phyloP scores from a whole-genome alignment of 768 basidiomycete genomes.

The Tylopilus cervinicoccineus region DNA sequence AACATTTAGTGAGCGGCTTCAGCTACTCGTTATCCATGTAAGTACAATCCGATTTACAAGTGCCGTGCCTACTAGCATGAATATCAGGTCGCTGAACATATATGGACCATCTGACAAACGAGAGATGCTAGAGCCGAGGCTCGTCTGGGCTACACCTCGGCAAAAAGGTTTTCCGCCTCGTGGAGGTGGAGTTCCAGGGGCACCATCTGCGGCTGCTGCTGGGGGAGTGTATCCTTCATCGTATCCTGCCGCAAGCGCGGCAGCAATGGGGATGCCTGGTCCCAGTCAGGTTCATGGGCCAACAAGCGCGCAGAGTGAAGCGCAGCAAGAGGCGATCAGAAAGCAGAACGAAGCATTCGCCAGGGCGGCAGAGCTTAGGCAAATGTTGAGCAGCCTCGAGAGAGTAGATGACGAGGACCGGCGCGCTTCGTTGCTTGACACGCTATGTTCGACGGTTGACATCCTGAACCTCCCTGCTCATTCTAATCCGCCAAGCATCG shows the following conservation, averaged over 20 bases:
- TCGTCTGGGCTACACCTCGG: constrained; percentile 73
- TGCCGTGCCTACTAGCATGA: not conserved
- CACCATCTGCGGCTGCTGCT: constrained; percentile 17
- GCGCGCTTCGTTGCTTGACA: constrained; percentile 66
- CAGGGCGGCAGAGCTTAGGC: constrained; percentile 64
- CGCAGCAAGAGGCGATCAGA: constrained; percentile 33
- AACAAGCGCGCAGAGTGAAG: constrained; percentile 24
- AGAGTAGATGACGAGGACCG: constrained; percentile 76
- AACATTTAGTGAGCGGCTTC: constrained; percentile 37
- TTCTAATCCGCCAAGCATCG: constrained; percentile 66
- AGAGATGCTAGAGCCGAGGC: constrained; percentile 54
- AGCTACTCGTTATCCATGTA: constrained; percentile 63
- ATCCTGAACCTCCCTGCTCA: constrained; percentile 67
- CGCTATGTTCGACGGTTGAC: constrained; percentile 64
- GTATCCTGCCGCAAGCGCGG: constrained; percentile 16
- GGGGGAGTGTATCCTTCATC: constrained; percentile 14
- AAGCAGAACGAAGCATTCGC: constrained; percentile 40
- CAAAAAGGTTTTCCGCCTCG: constrained; percentile 50
- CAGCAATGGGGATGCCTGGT: constrained; percentile 13
- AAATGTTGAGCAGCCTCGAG: constrained; percentile 63
- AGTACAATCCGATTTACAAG: constrained; percentile 11
- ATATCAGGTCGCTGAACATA: constrained; percentile 59
- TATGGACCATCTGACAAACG: constrained; percentile 65
- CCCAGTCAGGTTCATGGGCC: constrained; percentile 17
- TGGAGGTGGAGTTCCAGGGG: constrained; percentile 11